Percentiles rank a stretch among this genome's conserved stretches.
Evolutionary conservation across 306 rosid species (phyloP).

Genomic region (Biancaea sappan): DNA sequence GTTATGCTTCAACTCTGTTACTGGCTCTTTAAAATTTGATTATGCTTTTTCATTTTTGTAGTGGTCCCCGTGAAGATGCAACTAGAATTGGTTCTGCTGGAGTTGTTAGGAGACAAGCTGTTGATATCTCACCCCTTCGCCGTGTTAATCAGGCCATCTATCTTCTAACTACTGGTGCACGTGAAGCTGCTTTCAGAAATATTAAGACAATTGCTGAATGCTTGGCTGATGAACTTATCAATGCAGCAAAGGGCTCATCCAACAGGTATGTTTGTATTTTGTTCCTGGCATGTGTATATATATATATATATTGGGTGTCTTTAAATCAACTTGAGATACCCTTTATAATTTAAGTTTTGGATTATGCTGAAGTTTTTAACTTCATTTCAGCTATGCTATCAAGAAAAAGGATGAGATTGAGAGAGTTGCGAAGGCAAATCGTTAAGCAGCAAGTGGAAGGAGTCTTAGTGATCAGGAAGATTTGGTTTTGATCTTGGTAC

Average conservation of each 20-base stretch:
- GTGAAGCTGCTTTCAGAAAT: conserved; percentile 69
- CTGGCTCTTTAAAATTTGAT: neutral
- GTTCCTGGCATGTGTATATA: neutral
- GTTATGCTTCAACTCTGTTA: neutral
- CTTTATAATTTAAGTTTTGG: too few species aligned
- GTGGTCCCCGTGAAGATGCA: conserved; percentile 79
- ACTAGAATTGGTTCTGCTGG: conserved; percentile 75
- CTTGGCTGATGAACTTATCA: conserved; percentile 70
- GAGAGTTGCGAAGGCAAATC: conserved; percentile 78
- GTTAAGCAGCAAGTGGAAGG: conserved; percentile 40
- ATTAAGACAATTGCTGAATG: conserved; percentile 70
- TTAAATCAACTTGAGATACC: too few species aligned
- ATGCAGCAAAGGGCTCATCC: conserved; percentile 74
- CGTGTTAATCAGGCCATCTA: conserved; percentile 73
- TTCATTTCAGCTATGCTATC: conserved; percentile 56
- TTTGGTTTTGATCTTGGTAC: conserved; percentile 29
- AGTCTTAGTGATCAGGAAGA: conserved; percentile 5
- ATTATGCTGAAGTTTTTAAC: neutral
- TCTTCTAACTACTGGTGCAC: conserved; percentile 67
- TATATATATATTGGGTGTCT: too few species aligned
- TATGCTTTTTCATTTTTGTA: neutral
- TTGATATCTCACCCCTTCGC: conserved; percentile 68
- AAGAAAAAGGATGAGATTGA: conserved; percentile 76
- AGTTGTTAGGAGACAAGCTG: conserved; percentile 72
- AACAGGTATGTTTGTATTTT: conserved; percentile 43